A percentile compares a stretch with the other conserved stretches of the same genome.
These are phyloP conservation scores for Beauveria asiatica DNA, from an alignment of 2,329 filamentous ascomycete genomes.

Conservation along the genomic window DNA sequence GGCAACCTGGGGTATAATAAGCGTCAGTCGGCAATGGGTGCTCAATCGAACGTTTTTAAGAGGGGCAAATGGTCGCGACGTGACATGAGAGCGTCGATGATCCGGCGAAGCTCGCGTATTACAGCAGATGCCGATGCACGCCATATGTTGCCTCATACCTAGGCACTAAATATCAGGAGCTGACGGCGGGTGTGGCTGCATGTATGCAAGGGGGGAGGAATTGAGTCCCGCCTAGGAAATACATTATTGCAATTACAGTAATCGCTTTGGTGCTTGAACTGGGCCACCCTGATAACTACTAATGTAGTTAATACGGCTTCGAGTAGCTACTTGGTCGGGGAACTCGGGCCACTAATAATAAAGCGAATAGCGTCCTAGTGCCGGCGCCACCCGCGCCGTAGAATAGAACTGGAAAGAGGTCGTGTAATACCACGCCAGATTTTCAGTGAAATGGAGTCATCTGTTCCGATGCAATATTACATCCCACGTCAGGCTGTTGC, in stretches of 20 bases:
- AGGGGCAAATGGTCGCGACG: neutral
- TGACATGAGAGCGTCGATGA: neutral
- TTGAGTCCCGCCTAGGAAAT: no score
- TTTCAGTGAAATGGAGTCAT: no score
- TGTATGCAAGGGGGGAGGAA: no score
- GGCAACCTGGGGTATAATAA: neutral
- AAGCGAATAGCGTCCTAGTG: no score
- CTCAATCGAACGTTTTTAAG: neutral
- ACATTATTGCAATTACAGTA: no score
- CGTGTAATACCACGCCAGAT: neutral
- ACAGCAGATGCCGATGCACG: neutral
- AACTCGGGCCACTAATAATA: neutral
- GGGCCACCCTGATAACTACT: no score
- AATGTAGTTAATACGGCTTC: no score
- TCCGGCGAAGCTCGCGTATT: neutral
- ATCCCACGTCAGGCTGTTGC: no score
- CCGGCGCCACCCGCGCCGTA: neutral
- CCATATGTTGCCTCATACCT: neutral
- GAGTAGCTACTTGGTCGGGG: neutral
- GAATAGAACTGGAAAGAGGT: neutral
- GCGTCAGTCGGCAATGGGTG: neutral
- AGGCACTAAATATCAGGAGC: neutral
- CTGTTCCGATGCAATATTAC: neutral
- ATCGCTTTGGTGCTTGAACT: neutral
- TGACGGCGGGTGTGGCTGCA: neutral